Evolutionary conservation across 164 flowering plant genomes (phyloP).

Genomic region (Kingdonia uniflora): DNA sequence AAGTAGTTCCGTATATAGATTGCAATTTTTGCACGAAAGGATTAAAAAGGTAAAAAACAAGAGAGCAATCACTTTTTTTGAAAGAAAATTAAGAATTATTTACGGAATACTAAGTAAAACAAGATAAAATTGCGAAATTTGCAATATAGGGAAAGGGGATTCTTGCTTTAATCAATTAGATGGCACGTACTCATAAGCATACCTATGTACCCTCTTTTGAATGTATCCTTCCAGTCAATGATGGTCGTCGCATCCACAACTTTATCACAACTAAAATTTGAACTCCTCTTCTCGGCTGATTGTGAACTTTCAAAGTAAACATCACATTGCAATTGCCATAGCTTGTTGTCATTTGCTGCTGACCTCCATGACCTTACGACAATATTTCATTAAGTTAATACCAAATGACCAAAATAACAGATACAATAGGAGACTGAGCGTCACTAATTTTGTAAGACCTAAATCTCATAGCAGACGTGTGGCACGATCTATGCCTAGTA

Average conservation of each 20-base stretch:
- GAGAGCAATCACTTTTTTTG: too few species aligned
- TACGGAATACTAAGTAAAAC: too few species aligned
- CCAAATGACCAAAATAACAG: not conserved
- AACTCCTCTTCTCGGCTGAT: not conserved
- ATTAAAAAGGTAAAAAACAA: too few species aligned
- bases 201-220: conserved; percentile 48
- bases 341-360: conserved; percentile 55
- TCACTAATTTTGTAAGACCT: not conserved
- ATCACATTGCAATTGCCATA: conserved; percentile 59
- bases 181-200: conserved; percentile 7
- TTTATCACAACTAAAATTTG: conserved; percentile 6
- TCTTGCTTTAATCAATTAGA: too few species aligned
- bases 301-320: conserved; percentile 25
- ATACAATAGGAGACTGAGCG: not conserved
- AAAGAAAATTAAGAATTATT: too few species aligned
- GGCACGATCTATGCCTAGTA: not conserved
- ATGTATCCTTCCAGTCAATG: conserved; percentile 48
- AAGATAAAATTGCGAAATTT: too few species aligned
- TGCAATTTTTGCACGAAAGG: too few species aligned
- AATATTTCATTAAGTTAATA: not conserved
- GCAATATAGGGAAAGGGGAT: too few species aligned
- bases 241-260: not conserved
- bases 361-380: conserved; percentile 67
- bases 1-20: too few species aligned
- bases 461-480: not conserved